Base-by-base conservation (phyloP, 2,329 filamentous ascomycete genomes). In the Penicillium capsulatum region DNA sequence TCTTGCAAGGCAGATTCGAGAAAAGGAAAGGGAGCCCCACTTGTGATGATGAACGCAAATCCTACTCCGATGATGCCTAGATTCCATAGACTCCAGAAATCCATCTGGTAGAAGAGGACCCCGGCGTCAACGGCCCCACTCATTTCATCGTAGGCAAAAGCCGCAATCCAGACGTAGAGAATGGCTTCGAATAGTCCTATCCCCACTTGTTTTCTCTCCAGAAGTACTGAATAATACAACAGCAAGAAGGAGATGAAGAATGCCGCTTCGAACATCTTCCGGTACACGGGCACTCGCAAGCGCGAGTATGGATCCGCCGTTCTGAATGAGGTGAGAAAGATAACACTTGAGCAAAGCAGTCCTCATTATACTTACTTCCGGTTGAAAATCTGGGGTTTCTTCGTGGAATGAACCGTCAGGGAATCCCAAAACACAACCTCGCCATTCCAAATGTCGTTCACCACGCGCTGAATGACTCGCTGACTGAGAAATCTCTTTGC, bases 401-500 rank as follows among this genome's bases (percentile, higher is more conserved):
- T 94, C 41, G 74, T 77, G 0, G 86, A 80, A 54, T 84, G 71
- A 7, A 86, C 76, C 7, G 79, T 83, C n/a, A 94, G 69, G 4
- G 74, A 79, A 44, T 89, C 83, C 88, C 87, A 94, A 61, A 94
- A 92, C 26, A 90, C 78, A 44, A 94, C 88, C 50, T 90, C 83
- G 31, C 88, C 88, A 47, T 82, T 80, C 87, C 88, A 94, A 38
- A 94, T 86, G 34, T 84, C 84, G 31, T 84, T 83, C 46, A 94
- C 79, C 50, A 94, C 84, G 55, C 84, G 85, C 59, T 94, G 88
- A 8, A 94, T 84, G 2, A 86, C 78, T 44, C 77, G 76, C 61
- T 94, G 87, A 57, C 83, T 83, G 24, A 94, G 74, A 52, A 94
- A 94, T 31, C 84, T 84, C 67, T 94, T 94, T 19, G 86, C 86